These are phyloP conservation scores for Chenopodium quinoa DNA, from an alignment of 148 eudicot genomes.

Conservation along the genomic window DNA sequence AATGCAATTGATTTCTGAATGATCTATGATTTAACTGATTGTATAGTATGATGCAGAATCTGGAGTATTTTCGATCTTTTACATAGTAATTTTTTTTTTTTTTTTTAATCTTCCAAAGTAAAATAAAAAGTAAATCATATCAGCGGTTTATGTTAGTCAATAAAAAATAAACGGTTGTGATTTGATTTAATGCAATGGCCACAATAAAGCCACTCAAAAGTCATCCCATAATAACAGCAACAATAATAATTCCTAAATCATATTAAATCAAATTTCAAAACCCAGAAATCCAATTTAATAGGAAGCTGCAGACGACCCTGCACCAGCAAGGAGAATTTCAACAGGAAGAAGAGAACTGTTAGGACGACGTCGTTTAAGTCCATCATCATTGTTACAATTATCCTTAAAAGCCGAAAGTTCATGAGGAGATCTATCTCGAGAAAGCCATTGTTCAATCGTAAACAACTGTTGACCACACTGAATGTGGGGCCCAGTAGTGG, in stretches of 20 bases:
- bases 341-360: not conserved
- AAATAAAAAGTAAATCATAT: no score
- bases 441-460: slow-evolving; percentile 48
- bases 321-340: not conserved
- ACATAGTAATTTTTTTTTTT: no score
- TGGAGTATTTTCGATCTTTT: no score
- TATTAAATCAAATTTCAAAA: no score
- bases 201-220: no score
- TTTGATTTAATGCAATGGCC: no score
- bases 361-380: not conserved
- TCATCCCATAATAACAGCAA: not conserved
- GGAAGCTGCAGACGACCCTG: not conserved
- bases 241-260: not conserved
- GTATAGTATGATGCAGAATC: no score
- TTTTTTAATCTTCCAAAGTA: no score
- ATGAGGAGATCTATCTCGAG: slow-evolving; percentile 35
- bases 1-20: no score
- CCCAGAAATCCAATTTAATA: not conserved
- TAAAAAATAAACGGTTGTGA: no score
- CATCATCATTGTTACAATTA: slow-evolving; percentile 15
- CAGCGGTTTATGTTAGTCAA: no score
- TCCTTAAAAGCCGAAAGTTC: slow-evolving; percentile 30
- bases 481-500: slow-evolving; percentile 40
- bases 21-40: no score
- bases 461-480: slow-evolving; percentile 34